Percentiles rank a stretch among this genome's conserved stretches.
Evolutionary conservation across 768 basidiomycete species (phyloP).

Genomic region (Cantharellus anzutake): DNA sequence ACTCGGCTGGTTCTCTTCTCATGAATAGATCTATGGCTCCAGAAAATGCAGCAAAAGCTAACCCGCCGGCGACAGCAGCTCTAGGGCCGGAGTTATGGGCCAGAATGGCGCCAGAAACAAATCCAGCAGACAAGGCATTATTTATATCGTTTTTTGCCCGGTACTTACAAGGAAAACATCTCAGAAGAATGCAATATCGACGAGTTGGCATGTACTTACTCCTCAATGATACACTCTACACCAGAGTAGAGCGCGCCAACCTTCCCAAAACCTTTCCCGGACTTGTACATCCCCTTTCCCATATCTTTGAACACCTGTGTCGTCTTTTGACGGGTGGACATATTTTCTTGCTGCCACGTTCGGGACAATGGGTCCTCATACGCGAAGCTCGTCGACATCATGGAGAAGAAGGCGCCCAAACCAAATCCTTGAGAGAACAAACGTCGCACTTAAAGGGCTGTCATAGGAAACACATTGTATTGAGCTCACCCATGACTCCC

Average conservation of each 20-base stretch:
- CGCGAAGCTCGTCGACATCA: conserved; percentile 89
- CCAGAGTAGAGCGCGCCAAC: conserved; percentile 91
- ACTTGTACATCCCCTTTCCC: conserved; percentile 80
- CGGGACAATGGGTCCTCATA: conserved; percentile 86
- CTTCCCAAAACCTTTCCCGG: conserved; percentile 83
- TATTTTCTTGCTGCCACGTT: conserved; percentile 34
- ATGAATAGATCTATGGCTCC: conserved; percentile 75
- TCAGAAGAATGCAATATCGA: not conserved
- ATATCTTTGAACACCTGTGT: conserved; percentile 79
- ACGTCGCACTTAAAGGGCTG: not conserved
- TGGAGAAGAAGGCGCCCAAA: conserved; percentile 85
- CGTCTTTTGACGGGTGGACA: conserved; percentile 55
- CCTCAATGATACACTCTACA: conserved; percentile 87
- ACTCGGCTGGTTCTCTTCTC: conserved; percentile 66
- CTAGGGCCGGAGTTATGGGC: conserved; percentile 76
- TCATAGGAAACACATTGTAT: not conserved
- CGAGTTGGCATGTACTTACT: conserved; percentile 29
- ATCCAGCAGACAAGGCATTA: conserved; percentile 76
- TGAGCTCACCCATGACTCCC: conserved; percentile 42
- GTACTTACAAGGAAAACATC: conserved; percentile 34
- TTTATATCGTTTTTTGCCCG: conserved; percentile 91
- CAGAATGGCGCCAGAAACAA: conserved; percentile 72
- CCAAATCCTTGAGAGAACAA: conserved; percentile 44
- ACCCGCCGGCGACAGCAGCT: conserved; percentile 70
- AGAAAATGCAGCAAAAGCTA: conserved; percentile 89